Evolutionary conservation across 73 alveolate species (phyloP).

Genomic region (Paramecium bursaria): DNA sequence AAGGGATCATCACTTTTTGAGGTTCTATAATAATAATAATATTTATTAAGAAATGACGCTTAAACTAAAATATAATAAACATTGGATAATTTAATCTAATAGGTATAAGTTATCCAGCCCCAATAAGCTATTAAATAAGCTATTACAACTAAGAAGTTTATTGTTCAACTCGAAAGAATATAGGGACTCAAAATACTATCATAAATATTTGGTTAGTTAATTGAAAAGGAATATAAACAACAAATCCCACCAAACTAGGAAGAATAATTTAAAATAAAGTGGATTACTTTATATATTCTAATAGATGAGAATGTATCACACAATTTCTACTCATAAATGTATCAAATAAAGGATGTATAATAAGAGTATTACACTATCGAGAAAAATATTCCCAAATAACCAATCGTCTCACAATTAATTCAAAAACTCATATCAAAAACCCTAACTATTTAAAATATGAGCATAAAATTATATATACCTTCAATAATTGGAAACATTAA

Average conservation of each 20-base stretch:
- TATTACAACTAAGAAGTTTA: neutral
- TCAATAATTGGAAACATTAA: constrained; percentile 3
- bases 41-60: neutral
- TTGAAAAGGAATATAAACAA: neutral
- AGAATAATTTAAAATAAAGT: neutral
- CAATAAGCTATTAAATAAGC: neutral
- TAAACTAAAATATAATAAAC: constrained; percentile 1
- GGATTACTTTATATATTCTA: constrained; percentile 26
- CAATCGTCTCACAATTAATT: neutral
- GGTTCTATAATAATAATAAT: neutral
- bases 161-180: constrained; percentile 9
- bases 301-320: neutral
- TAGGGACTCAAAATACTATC: neutral
- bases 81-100: neutral
- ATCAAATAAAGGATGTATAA: constrained; percentile 1
- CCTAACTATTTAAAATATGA: neutral
- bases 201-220: neutral
- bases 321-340: neutral
- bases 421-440: neutral
- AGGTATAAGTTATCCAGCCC: neutral
- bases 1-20: constrained; percentile 17
- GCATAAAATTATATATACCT: constrained; percentile 23
- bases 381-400: neutral
- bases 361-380: constrained; percentile 21
- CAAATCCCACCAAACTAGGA: constrained; percentile 1